Evolutionary conservation across 2,329 filamentous ascomycete genomes (phyloP).

Genomic region (Alternaria solani): DNA sequence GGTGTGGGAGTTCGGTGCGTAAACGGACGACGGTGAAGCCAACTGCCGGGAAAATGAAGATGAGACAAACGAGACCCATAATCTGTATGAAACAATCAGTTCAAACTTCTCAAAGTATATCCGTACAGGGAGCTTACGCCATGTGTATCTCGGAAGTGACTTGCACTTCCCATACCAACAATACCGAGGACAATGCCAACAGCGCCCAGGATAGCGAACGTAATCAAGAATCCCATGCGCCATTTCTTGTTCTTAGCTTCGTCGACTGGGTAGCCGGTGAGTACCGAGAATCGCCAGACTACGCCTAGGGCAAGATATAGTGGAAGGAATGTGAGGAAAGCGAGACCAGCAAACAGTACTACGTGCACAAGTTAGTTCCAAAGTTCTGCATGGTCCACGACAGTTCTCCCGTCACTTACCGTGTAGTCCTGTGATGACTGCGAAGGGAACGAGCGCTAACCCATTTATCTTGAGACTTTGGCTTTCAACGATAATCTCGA

Average conservation of each 20-base stretch:
- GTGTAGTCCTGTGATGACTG: slow-evolving; percentile 32
- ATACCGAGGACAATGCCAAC: slow-evolving; percentile 35
- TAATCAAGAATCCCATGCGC: slow-evolving; percentile 30
- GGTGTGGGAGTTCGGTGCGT: slow-evolving; percentile 30
- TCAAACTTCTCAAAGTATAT: neutral
- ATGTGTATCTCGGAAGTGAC: slow-evolving; percentile 36
- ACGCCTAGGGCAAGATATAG: slow-evolving; percentile 37
- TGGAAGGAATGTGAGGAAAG: slow-evolving; percentile 38
- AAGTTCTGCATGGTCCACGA: neutral
- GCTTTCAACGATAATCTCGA: slow-evolving; percentile 29
- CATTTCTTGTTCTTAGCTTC: slow-evolving; percentile 37
- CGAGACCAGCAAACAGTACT: slow-evolving; percentile 33
- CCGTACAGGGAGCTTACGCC: slow-evolving; percentile 22
- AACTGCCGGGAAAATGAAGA: slow-evolving; percentile 31
- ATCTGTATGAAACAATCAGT: slow-evolving; percentile 20
- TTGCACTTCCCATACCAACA: slow-evolving; percentile 34
- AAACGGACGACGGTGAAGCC: slow-evolving; percentile 29
- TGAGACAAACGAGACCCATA: slow-evolving; percentile 32
- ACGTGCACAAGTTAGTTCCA: neutral
- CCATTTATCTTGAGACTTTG: slow-evolving; percentile 34
- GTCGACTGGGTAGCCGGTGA: slow-evolving; percentile 35
- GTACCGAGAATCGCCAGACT: slow-evolving; percentile 33
- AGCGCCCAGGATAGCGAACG: slow-evolving; percentile 27
- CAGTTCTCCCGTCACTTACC: slow-evolving; percentile 16
- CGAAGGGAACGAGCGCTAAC: slow-evolving; percentile 25